Conservation (phyloP, 306 rosid genomes). For the Vigna nakashimae region DNA sequence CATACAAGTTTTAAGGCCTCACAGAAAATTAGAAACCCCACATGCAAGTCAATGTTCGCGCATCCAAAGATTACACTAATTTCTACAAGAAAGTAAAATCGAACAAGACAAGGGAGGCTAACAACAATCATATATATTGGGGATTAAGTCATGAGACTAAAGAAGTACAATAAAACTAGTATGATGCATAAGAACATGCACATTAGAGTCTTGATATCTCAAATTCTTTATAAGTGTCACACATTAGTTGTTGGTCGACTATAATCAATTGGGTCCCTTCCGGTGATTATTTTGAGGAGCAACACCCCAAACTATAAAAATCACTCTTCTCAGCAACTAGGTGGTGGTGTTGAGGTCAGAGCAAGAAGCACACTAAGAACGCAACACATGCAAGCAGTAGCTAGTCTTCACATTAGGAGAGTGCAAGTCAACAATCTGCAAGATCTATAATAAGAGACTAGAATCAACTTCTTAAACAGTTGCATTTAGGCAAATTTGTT, state of each 20-base stretch:
- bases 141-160: not conserved
- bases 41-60: slow-evolving; percentile 15
- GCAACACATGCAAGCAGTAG: slow-evolving; percentile 59
- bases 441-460: slow-evolving; percentile 46
- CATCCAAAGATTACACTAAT: slow-evolving; percentile 2
- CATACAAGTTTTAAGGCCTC: no score
- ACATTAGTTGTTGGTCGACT: no score
- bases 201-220: no score
- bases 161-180: not conserved
- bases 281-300: no score
- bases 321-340: not conserved
- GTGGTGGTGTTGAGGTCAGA: slow-evolving; percentile 81
- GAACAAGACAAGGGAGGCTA: not conserved
- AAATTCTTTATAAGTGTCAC: no score
- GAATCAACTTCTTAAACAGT: no score
- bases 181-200: no score
- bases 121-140: not conserved
- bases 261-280: no score
- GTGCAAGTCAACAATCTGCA: slow-evolving; percentile 93
- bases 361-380: slow-evolving; percentile 56
- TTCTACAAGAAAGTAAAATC: slow-evolving; percentile 17
- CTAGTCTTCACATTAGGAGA: slow-evolving; percentile 66
- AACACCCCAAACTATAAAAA: no score
- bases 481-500: no score
- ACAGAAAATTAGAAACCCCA: slow-evolving; percentile 40